phyloP scores from a whole-genome alignment of 768 basidiomycete genomes.

The Naganishia vaughanmartiniae region DNA sequence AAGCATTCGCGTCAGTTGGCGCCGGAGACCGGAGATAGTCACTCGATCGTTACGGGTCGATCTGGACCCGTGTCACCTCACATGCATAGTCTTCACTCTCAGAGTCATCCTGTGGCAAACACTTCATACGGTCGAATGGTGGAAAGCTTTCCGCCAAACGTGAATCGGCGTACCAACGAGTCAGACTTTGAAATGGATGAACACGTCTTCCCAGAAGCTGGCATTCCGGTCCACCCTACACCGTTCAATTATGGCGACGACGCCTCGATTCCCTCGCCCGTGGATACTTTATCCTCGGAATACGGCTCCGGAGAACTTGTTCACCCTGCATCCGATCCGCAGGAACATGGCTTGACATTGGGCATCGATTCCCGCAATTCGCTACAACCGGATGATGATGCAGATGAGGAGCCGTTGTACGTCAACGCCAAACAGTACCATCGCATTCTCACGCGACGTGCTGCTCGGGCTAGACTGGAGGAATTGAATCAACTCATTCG shows the following conservation, averaged over 20 bases:
- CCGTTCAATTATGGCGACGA: background rate
- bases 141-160: background rate
- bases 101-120: background rate
- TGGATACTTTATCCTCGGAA: background rate
- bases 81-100: background rate
- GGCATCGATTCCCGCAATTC: conserved; percentile 34
- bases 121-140: background rate
- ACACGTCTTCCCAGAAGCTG: background rate
- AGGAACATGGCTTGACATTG: background rate
- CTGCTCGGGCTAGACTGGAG: conserved; percentile 84
- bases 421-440: conserved; percentile 99
- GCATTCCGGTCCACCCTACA: background rate
- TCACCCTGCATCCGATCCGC: background rate
- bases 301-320: background rate
- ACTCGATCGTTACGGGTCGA: background rate
- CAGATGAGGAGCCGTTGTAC: conserved; percentile 84
- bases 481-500: conserved; percentile 88
- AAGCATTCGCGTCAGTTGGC: background rate
- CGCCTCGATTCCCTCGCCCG: background rate
- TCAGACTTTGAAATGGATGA: background rate
- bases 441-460: conserved; percentile 91
- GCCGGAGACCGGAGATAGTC: background rate
- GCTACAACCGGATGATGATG: conserved; percentile 34
- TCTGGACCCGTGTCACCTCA: background rate
- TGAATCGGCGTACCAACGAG: background rate